Conservation (phyloP, 768 basidiomycete genomes). For the Naganishia kalamii region DNA sequence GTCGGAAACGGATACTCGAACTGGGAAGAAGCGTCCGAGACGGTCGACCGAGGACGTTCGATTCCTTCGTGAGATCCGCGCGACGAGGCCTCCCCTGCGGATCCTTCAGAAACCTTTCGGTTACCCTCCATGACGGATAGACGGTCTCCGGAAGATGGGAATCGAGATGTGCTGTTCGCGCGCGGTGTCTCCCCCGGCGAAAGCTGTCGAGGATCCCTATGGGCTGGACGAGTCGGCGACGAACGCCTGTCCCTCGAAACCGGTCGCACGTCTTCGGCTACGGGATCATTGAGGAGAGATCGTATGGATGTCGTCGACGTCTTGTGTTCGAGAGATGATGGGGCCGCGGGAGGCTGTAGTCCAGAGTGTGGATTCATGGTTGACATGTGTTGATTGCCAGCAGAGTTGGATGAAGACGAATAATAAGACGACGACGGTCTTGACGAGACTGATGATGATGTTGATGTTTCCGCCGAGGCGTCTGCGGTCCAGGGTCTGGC, state of each 20-base stretch:
- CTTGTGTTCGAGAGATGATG: conserved; percentile 4
- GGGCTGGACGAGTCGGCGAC: not conserved
- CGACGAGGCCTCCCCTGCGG: not conserved
- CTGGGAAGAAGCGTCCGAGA: not conserved
- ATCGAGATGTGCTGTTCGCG: conserved; percentile 1
- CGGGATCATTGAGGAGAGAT: conserved; percentile 14
- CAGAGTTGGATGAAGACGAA: not conserved
- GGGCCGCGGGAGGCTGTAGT: not conserved
- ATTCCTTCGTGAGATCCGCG: not conserved
- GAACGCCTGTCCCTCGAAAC: not conserved
- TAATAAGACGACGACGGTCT: not conserved
- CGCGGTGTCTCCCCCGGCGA: conserved; percentile 11
- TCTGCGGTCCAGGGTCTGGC: not conserved
- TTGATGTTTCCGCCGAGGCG: not conserved
- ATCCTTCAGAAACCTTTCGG: not conserved
- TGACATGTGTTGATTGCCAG: not conserved
- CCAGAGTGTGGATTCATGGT: not conserved
- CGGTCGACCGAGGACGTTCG: not conserved
- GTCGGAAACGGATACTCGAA: conserved; percentile 3
- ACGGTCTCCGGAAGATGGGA: not conserved
- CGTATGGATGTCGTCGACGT: conserved; percentile 5
- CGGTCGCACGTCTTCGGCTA: not conserved
- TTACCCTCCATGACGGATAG: not conserved
- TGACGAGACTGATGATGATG: too few species aligned
- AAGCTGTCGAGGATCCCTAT: not conserved